Conservation (phyloP, 2,329 filamentous ascomycete genomes). For the Achaetomium macrosporum region DNA sequence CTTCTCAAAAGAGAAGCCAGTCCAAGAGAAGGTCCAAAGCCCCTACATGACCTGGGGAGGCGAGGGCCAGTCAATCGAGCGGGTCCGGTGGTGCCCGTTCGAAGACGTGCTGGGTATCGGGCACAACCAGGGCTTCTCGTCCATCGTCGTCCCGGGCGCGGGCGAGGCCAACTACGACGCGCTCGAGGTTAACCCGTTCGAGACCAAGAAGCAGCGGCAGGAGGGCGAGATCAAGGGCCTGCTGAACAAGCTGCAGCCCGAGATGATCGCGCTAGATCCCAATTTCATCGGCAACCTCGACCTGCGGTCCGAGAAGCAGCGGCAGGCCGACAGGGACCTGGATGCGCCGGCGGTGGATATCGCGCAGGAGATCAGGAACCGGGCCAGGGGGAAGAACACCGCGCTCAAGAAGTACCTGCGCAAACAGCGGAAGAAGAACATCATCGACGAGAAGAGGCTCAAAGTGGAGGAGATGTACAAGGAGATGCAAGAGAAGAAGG, state of each 20-base stretch:
- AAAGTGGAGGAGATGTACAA: constrained; percentile 78
- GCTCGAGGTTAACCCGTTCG: constrained; percentile 90
- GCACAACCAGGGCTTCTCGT: constrained; percentile 82
- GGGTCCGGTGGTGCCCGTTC: constrained; percentile 86
- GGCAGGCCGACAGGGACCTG: constrained; percentile 69
- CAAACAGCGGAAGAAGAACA: constrained; percentile 87
- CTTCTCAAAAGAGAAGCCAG: constrained; percentile 64
- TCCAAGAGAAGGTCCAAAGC: constrained; percentile 74
- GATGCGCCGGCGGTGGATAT: constrained; percentile 59
- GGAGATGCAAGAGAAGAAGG: constrained; percentile 61
- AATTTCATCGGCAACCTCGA: constrained; percentile 88
- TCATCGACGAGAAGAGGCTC: constrained; percentile 92
- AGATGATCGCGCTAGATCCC: constrained; percentile 94
- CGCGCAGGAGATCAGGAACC: constrained; percentile 63
- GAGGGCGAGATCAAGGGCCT: constrained; percentile 85
- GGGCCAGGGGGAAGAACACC: constrained; percentile 83
- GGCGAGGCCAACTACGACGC: constrained; percentile 96
- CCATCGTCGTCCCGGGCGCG: constrained; percentile 85
- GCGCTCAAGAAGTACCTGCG: constrained; percentile 80
- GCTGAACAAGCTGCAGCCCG: constrained; percentile 89
- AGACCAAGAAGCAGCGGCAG: constrained; percentile 85
- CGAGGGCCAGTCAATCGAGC: constrained; percentile 73
- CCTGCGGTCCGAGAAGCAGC: constrained; percentile 69
- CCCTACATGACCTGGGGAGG: constrained; percentile 94
- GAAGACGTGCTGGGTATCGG: constrained; percentile 87